Conservation (phyloP, 164 flowering plant species). For the Buxus sempervirens region DNA sequence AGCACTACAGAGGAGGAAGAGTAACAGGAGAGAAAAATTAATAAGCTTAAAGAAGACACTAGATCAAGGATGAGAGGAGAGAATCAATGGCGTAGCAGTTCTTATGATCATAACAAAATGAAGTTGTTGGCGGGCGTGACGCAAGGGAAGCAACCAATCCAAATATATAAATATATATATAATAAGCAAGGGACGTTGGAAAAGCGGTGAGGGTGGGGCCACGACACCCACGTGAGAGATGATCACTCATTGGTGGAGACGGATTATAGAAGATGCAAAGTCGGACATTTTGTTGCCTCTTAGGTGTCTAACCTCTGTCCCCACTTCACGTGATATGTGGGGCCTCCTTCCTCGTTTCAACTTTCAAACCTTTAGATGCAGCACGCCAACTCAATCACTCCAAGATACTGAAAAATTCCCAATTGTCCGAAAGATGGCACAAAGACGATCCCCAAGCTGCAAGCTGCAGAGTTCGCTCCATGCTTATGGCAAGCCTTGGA, state of each 20-base stretch:
- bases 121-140: neutral
- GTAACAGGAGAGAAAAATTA: neutral
- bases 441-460: too few relatives aligned
- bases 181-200: too few relatives aligned
- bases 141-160: neutral
- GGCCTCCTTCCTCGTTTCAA: neutral
- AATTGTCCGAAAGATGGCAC: too few relatives aligned
- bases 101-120: neutral
- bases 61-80: too few relatives aligned
- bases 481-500: too few relatives aligned
- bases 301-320: conserved; percentile 11
- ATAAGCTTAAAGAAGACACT: neutral
- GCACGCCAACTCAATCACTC: too few relatives aligned
- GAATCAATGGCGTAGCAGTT: too few relatives aligned
- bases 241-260: conserved; percentile 52
- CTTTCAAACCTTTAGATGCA: too few relatives aligned
- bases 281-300: conserved; percentile 11
- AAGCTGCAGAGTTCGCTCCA: too few relatives aligned
- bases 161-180: too few relatives aligned
- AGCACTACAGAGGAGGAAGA: neutral
- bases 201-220: conserved; percentile 24
- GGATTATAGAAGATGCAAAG: conserved; percentile 36
- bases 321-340: conserved; percentile 37
- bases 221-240: conserved; percentile 54
- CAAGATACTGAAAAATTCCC: too few relatives aligned